Base-by-base conservation (phyloP, 345 rosid genomes). In the Theobroma cacao region DNA sequence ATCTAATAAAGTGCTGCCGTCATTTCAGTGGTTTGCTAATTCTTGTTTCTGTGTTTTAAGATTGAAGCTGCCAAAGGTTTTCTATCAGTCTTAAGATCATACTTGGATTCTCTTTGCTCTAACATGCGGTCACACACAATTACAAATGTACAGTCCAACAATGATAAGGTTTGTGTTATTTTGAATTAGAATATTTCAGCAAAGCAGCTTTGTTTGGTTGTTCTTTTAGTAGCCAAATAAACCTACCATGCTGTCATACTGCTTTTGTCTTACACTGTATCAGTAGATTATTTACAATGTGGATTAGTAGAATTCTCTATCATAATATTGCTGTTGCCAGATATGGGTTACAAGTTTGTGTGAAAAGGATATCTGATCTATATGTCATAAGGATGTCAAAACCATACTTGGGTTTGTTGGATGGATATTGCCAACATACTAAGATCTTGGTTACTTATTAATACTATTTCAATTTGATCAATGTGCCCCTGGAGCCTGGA, bases 61-160 rank as follows among this genome's bases (percentile, higher is more conserved):
- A 81, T 87, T 82, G 94, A 93, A 83, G 99, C 99, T 77, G 96
- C 98, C 76, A 91, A 89, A 81, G 96, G 90, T 59, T 95, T 95
- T 82, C 79, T 95, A 31, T 17, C 56, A 76, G 94, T 90, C 75
- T 76, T 93, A 82, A 91, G 94, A 87, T 79, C 83, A 5, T 95
- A 95, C 84, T 52, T 93, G 80, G 94, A 92, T 85, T 88, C 93
- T 48, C 99, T 95, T 78, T 93, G 96, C 85, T 87, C 93, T 67
- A 95, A 92, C 86, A 84, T 95, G 53, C 97, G 96, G 2, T 95
- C 99, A 1, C 97, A 95, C 76, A 95, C 99, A 52, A 95, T 95
- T 67, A 95, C 99, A 79, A 93, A 95, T 82, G 99, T 95, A 61
- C 99, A 95, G 78, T 95, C 98, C 74, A 95, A 95, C 78, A 93